phyloP scores from a whole-genome alignment of 2,329 filamentous ascomycete genomes.

The Colletotrichum lentis region DNA sequence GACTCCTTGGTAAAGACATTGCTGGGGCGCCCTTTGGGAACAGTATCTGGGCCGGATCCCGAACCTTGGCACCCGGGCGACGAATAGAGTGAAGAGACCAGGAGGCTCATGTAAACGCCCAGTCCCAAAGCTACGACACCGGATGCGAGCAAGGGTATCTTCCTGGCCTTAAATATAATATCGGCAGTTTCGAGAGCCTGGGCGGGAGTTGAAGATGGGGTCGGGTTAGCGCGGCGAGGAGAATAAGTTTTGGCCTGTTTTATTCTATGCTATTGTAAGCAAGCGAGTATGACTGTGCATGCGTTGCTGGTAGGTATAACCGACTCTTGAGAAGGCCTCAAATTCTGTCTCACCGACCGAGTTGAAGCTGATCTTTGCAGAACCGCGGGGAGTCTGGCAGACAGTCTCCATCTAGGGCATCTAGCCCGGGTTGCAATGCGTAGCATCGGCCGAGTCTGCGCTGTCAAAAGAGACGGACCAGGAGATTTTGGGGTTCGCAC shows the following conservation, averaged over 20 bases:
- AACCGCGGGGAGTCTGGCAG: background rate
- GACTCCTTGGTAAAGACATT: slow-evolving; percentile 55
- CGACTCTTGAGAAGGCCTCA: background rate
- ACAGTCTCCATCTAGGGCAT: background rate
- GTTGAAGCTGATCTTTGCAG: slow-evolving; percentile 4
- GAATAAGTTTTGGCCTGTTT: background rate
- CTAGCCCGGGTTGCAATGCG: background rate
- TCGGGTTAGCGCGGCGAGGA: background rate
- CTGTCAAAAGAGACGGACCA: background rate
- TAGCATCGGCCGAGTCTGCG: background rate
- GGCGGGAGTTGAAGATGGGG: background rate
- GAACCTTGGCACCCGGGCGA: background rate
- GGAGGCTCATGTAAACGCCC: slow-evolving; percentile 33
- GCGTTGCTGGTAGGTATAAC: background rate
- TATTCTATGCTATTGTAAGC: background rate
- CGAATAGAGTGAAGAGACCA: slow-evolving; percentile 26
- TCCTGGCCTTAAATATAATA: slow-evolving; percentile 33
- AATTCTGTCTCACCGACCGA: background rate
- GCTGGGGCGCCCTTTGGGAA: slow-evolving; percentile 58
- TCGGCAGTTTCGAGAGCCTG: slow-evolving; percentile 29
- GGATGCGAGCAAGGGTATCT: slow-evolving; percentile 28
- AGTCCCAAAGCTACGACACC: slow-evolving; percentile 33
- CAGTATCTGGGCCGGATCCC: slow-evolving; percentile 45
- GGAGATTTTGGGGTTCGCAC: background rate
- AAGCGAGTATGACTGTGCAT: background rate